Evolutionary conservation across 257 asterid species (phyloP).

Genomic region (Forsythia suspensa): DNA sequence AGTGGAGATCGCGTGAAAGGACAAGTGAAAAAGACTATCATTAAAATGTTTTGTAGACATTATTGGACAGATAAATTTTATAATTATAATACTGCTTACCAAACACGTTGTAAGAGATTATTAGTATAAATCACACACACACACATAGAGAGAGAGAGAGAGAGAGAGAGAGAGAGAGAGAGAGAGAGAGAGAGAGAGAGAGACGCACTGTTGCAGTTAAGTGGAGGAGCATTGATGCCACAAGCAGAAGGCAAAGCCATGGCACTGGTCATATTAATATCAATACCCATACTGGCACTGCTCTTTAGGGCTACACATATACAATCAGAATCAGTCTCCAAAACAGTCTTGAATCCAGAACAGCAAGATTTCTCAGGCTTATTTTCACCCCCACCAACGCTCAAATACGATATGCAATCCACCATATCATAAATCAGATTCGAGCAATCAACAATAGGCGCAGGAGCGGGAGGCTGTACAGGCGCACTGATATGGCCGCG

Average conservation of each 20-base stretch:
- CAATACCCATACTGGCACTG: conserved; percentile 12
- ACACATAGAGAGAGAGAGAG: too few relatives aligned
- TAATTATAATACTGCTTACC: too few relatives aligned
- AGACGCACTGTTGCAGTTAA: conserved; percentile 20
- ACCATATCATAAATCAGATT: not conserved
- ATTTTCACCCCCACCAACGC: not conserved
- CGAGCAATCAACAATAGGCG: not conserved
- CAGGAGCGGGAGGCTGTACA: not conserved
- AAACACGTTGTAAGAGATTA: too few relatives aligned
- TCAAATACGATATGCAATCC: conserved; percentile 13
- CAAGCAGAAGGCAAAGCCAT: conserved; percentile 19
- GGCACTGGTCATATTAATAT: conserved; percentile 17
- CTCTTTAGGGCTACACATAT: conserved; percentile 7
- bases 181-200: too few relatives aligned
- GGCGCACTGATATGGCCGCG: not conserved
- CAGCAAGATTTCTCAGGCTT: conserved; percentile 21
- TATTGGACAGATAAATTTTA: too few relatives aligned
- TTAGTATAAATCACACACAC: too few relatives aligned
- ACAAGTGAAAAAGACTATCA: too few relatives aligned
- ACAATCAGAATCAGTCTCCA: conserved; percentile 7
- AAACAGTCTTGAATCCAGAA: conserved; percentile 5
- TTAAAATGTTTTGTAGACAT: too few relatives aligned
- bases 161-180: too few relatives aligned
- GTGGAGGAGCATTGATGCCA: conserved; percentile 17
- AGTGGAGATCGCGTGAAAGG: not conserved